phyloP scores from a whole-genome alignment of 306 rosid genomes.

The Morella rubra region DNA sequence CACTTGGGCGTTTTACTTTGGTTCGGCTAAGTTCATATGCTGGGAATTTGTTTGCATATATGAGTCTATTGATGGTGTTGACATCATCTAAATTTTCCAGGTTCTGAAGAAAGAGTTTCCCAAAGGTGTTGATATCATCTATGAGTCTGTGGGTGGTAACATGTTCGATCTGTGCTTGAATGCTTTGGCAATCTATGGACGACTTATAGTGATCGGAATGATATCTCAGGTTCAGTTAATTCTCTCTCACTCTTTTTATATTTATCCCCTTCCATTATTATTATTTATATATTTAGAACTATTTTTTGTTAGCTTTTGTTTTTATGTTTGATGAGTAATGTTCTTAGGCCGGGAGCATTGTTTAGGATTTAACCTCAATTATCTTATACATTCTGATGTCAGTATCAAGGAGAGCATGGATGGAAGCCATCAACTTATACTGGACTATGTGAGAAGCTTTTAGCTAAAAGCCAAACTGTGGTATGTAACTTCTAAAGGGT shows the following conservation, averaged over 20 bases:
- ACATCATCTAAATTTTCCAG: constrained; percentile 40
- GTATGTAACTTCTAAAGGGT: constrained; percentile 52
- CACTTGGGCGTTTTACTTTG: not conserved
- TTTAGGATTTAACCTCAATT: constrained; percentile 4
- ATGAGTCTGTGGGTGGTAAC: constrained; percentile 96
- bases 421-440: constrained; percentile 91
- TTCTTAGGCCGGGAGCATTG: not conserved
- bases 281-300: not conserved
- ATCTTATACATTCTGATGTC: constrained; percentile 28
- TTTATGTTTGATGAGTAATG: constrained; percentile 17
- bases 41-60: not conserved
- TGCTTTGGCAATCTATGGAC: constrained; percentile 80
- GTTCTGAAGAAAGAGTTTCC: constrained; percentile 75
- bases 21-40: constrained; percentile 7
- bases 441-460: constrained; percentile 81
- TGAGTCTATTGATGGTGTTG: constrained; percentile 4
- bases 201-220: constrained; percentile 91
- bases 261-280: not conserved
- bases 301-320: not conserved
- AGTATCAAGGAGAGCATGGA: constrained; percentile 98
- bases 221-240: constrained; percentile 77
- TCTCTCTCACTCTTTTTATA: not conserved
- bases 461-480: constrained; percentile 89
- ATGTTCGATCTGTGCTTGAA: constrained; percentile 84
- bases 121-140: constrained; percentile 79